phyloP scores from a whole-genome alignment of 139 green algal genomes.

The Astrephomene gubernaculifera region DNA sequence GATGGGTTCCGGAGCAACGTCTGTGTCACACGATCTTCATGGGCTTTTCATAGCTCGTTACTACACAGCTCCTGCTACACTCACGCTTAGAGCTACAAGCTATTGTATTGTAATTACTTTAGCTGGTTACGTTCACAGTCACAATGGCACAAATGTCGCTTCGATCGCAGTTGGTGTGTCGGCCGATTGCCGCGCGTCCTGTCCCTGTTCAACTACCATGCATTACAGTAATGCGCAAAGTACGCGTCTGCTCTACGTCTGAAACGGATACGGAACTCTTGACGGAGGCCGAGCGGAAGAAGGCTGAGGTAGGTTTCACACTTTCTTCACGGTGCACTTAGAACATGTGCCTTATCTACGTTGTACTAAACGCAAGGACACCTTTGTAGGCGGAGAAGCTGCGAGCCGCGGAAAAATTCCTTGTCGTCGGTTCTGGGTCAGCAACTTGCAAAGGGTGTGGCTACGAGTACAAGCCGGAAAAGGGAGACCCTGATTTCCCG shows the following conservation, averaged over 20 bases:
- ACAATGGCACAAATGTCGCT: not conserved
- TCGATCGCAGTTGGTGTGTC: constrained; percentile 11
- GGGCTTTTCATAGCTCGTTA: not conserved
- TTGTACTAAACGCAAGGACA: too few species aligned
- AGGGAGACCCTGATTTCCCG: constrained; percentile 93
- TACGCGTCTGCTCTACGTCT: not conserved
- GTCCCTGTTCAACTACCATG: not conserved
- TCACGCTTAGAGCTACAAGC: not conserved
- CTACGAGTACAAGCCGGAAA: constrained; percentile 86
- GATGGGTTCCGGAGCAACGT: not conserved
- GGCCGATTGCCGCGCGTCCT: not conserved
- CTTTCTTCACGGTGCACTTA: not conserved
- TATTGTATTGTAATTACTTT: not conserved
- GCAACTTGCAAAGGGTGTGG: constrained; percentile 77
- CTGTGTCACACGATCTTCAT: not conserved
- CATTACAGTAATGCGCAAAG: not conserved
- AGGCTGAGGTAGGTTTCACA: constrained; percentile 19
- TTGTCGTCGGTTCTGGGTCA: constrained; percentile 84
- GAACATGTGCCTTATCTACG: not conserved
- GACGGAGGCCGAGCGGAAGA: constrained; percentile 33
- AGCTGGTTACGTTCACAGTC: not conserved
- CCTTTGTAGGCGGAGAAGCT: constrained; percentile 74
- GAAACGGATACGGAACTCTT: constrained; percentile 27
- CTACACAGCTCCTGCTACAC: not conserved
- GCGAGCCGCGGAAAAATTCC: constrained; percentile 91